Conservation (phyloP, 139 green algal species). For the Pleodorina starrii region DNA sequence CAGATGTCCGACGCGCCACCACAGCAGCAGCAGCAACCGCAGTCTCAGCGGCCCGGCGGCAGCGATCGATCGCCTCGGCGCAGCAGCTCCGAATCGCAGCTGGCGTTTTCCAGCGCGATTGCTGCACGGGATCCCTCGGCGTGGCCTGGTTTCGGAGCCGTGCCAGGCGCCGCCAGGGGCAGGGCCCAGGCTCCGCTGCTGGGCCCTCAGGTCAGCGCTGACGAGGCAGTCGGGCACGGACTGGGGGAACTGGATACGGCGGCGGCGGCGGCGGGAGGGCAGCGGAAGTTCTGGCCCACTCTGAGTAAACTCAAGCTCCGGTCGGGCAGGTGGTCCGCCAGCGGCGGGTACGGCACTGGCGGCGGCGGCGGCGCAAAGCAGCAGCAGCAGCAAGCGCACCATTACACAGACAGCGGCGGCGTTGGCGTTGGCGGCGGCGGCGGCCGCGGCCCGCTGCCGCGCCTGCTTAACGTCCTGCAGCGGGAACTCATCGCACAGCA, state of each 20-base stretch:
- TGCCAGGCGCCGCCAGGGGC: no score
- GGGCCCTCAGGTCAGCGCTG: no score
- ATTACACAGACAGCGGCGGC: neutral
- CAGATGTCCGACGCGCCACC: no score
- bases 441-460: neutral
- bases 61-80: neutral
- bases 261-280: no score
- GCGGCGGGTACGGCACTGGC: neutral
- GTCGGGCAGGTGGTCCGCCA: neutral
- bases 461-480: slow-evolving; percentile 4
- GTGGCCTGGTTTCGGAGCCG: no score
- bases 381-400: no score
- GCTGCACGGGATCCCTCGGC: no score
- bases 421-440: neutral
- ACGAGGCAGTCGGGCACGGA: no score
- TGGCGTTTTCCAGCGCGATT: no score
- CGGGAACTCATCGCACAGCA: slow-evolving; percentile 20
- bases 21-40: no score
- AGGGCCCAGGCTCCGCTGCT: no score
- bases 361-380: neutral
- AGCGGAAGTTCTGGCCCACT: neutral
- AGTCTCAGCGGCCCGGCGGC: neutral
- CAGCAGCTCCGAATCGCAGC: neutral
- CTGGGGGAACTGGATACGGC: no score
- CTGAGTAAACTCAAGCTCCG: neutral